Base-by-base conservation (phyloP, 345 rosid species). In the Rhodomyrtus tomentosa region DNA sequence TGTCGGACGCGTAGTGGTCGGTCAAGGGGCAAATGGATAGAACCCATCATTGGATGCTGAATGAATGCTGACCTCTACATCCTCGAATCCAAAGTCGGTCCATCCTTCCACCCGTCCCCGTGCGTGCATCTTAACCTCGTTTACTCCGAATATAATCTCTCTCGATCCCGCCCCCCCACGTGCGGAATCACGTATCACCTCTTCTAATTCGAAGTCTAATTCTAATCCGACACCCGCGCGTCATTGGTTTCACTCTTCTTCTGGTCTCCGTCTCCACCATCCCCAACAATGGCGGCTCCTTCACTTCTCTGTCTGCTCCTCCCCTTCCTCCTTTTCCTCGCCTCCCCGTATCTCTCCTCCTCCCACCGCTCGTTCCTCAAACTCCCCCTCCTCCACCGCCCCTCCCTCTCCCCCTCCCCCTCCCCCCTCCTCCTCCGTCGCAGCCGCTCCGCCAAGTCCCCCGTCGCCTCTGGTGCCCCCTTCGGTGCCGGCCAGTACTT, bases 401-500 rank as follows among this genome's bases (percentile, higher is more conserved):
- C 40, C 84, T 88, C 29, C 87, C 93, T 91, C 49, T 45, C 45
- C 45, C 45, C 94, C 8, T 81, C 92, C 32, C 88, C 86, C 83
- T 82, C 92, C 86, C 84, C 88, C 18, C 88, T 87, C 76, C 89
- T 81, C 85, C 91, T 50, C 85, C 86, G 80, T 36, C 87, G 27
- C 55, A 86, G 56, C 82, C 89, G 14, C n/a, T 82, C 89, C 80
- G 29, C 90, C 58, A 93, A 84, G 53, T 92, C 95, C 6, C 98
- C 99, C 1, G 86, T 95, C 1, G 81, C 89, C 80, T 96, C 99
- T 86, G 98, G 95, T 11, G 96, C 98, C 10, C 83, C 93, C 83
- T 86, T 92, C 85, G 99, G 98, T 56, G 87, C 98, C 82, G 98
- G 99, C 11, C 98, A 96, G 89, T 96, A 96, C 91, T 92, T 96